Evolutionary conservation across 2,329 filamentous ascomycete species (phyloP).

Genomic region (Fusarium incarnatum): DNA sequence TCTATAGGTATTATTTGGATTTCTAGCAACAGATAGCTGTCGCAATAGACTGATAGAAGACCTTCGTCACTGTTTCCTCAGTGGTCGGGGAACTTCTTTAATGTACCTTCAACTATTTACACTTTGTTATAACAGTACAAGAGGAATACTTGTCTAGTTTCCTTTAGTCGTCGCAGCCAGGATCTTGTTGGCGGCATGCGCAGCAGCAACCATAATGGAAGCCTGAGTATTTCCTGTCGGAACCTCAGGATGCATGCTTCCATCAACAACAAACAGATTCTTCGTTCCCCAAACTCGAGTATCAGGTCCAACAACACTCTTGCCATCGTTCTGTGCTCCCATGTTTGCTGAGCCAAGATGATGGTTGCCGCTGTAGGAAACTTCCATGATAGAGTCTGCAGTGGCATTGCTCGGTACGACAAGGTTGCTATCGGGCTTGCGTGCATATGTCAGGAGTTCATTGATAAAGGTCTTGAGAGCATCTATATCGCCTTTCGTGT

Average conservation of each 20-base stretch:
- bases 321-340: slow-evolving; percentile 48
- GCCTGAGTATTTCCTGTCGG: slow-evolving; percentile 47
- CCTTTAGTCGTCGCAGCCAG: slow-evolving; percentile 3
- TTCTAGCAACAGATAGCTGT: no score
- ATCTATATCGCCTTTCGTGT: slow-evolving; percentile 48
- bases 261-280: slow-evolving; percentile 49
- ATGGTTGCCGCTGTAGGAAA: slow-evolving; percentile 46
- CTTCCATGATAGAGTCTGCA: slow-evolving; percentile 41
- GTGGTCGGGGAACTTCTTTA: not conserved
- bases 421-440: slow-evolving; percentile 38
- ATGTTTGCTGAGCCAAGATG: slow-evolving; percentile 50
- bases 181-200: slow-evolving; percentile 42
- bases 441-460: slow-evolving; percentile 44
- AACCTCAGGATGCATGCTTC: slow-evolving; percentile 49
- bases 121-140: not conserved
- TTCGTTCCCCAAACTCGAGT: slow-evolving; percentile 49
- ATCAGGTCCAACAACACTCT: slow-evolving; percentile 49
- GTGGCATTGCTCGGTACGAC: slow-evolving; percentile 39
- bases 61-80: not conserved
- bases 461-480: slow-evolving; percentile 45
- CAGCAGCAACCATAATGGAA: slow-evolving; percentile 46
- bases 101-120: not conserved
- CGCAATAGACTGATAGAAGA: not conserved
- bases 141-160: not conserved
- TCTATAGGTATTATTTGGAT: not conserved